phyloP scores from a whole-genome alignment of 345 rosid genomes.

The Brassica nigra region DNA sequence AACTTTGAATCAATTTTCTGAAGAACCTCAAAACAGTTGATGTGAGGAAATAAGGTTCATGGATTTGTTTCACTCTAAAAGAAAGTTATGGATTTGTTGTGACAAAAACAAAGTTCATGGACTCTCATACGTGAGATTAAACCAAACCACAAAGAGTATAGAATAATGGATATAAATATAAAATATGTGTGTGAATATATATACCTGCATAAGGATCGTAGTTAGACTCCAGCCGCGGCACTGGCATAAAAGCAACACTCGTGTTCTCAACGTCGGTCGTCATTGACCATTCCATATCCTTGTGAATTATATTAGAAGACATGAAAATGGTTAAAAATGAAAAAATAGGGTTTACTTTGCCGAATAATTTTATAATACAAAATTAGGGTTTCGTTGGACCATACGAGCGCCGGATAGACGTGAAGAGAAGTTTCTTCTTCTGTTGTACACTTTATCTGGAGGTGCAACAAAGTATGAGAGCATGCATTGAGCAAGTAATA shows the following conservation, averaged over 20 bases:
- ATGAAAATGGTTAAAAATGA: not conserved
- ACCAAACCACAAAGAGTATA: no score
- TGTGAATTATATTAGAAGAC: conserved; percentile 16
- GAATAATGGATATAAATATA: no score
- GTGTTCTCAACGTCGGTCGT: conserved; percentile 26
- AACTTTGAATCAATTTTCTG: no score
- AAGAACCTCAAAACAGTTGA: no score
- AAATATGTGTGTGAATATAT: no score
- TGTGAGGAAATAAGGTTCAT: not conserved
- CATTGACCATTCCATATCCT: conserved; percentile 28
- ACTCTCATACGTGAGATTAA: no score
- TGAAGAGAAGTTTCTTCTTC: conserved; percentile 35
- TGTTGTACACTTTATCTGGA: not conserved
- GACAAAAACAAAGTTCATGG: no score
- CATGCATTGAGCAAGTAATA: no score
- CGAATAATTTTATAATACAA: not conserved
- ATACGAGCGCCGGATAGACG: conserved; percentile 38
- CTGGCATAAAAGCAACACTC: conserved; percentile 32
- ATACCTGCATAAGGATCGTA: conserved; percentile 67
- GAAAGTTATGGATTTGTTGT: no score
- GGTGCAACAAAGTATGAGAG: no score
- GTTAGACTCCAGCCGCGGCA: conserved; percentile 28
- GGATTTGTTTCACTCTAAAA: no score
- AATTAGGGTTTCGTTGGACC: conserved; percentile 34
- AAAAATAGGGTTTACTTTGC: not conserved